These are phyloP conservation scores for Neurospora africana DNA, from an alignment of 495 filamentous ascomycete species.

Conservation along the genomic window DNA sequence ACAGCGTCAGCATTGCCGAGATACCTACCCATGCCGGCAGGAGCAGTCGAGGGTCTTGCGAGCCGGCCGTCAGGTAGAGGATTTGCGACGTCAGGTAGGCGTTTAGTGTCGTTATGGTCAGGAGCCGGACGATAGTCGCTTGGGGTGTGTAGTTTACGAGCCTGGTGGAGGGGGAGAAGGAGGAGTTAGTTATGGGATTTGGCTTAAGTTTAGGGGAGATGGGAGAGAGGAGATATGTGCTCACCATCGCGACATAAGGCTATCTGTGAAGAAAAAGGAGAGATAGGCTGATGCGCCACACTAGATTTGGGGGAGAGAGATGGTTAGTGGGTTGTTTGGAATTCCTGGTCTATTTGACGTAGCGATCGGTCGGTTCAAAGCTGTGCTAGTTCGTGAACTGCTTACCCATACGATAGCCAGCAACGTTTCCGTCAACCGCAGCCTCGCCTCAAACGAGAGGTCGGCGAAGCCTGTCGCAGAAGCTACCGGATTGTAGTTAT, in stretches of 20 bases:
- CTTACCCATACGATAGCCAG: slow-evolving; percentile 78
- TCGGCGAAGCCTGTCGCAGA: slow-evolving; percentile 7
- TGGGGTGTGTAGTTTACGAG: slow-evolving; percentile 80
- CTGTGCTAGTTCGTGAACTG: slow-evolving; percentile 5
- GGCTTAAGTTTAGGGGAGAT: slow-evolving; percentile 9
- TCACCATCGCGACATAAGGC: slow-evolving; percentile 86
- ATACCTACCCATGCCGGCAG: slow-evolving; percentile 81
- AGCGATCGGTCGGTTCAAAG: not conserved
- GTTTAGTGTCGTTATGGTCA: slow-evolving; percentile 68
- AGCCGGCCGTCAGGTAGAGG: slow-evolving; percentile 63
- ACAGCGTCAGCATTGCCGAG: slow-evolving; percentile 65
- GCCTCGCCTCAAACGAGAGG: slow-evolving; percentile 18
- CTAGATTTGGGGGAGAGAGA: slow-evolving; percentile 28
- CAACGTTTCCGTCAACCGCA: slow-evolving; percentile 66
- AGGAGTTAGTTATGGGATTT: not conserved
- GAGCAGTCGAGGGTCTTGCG: slow-evolving; percentile 65
- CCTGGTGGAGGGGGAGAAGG: slow-evolving; percentile 30
- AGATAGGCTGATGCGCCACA: slow-evolving; percentile 75
- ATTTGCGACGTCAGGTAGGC: slow-evolving; percentile 74
- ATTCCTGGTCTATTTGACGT: not conserved
- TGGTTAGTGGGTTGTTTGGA: not conserved
- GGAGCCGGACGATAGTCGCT: slow-evolving; percentile 72
- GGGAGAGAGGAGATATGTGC: not conserved
- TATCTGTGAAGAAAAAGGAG: slow-evolving; percentile 84
- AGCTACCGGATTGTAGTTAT: not conserved